Evolutionary conservation across 148 eudicot genomes (phyloP).

Genomic region (Pouteria glomerata): DNA sequence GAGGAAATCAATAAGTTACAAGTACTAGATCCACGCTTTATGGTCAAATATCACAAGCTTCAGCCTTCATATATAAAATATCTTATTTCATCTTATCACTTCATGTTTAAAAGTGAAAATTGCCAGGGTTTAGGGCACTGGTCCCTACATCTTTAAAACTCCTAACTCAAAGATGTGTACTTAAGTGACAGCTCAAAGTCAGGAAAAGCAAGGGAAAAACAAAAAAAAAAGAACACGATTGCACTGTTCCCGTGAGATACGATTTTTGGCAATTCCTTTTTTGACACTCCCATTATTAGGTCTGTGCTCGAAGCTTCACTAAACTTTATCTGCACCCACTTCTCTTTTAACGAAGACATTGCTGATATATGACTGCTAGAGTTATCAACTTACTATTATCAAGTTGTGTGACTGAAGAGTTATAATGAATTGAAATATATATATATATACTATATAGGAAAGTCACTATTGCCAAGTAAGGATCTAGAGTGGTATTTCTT

Average conservation of each 20-base stretch:
- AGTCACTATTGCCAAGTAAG: slow-evolving; percentile 81
- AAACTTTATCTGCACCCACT: neutral
- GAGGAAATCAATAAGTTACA: too few species aligned
- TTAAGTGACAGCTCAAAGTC: slow-evolving; percentile 9
- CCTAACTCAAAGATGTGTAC: slow-evolving; percentile 22
- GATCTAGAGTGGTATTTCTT: slow-evolving; percentile 91
- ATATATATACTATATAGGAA: slow-evolving; percentile 28
- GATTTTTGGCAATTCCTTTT: slow-evolving; percentile 3
- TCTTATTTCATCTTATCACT: slow-evolving; percentile 2
- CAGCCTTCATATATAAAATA: neutral
- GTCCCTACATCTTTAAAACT: slow-evolving; percentile 36
- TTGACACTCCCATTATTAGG: neutral
- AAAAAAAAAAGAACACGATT: slow-evolving; percentile 14
- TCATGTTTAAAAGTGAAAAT: slow-evolving; percentile 3
- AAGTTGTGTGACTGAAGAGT: too few species aligned
- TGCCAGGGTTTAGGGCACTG: slow-evolving; percentile 14
- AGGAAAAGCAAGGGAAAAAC: slow-evolving; percentile 20
- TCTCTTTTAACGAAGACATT: neutral
- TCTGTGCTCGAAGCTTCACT: slow-evolving; percentile 3
- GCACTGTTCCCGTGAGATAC: slow-evolving; percentile 17
- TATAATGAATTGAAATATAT: too few species aligned
- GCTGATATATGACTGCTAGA: too few species aligned
- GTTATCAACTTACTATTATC: neutral
- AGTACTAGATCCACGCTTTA: too few species aligned
- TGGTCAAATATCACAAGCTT: slow-evolving; percentile 14